Evolutionary conservation across 768 basidiomycete genomes (phyloP), one percentile per base, ranked within the genome.

Genomic region (Phanerochaete carnosa): DNA sequence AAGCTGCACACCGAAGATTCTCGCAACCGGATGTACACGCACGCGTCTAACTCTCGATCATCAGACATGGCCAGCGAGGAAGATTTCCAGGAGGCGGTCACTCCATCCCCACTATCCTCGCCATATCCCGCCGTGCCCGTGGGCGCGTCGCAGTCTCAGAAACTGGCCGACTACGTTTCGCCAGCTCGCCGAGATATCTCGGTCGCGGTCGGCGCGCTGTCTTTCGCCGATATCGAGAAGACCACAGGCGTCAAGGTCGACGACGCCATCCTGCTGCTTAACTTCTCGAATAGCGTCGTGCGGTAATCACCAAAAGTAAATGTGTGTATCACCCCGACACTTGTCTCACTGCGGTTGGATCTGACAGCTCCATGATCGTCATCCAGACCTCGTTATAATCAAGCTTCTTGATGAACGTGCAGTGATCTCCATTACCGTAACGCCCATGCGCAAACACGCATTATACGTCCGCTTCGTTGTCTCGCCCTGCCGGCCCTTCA

Each of bases 71-170:
- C 76, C 51, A 89, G 87, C 68, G 74, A 73, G 53, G 89, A 91
- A 54, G 88, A 90, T 57, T 83, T 80, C 63, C 85, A 87, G 60
- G 89, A 91, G 68, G 87, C 86, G 12, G 84, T 90, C 26, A 90
- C 89, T 0, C 89, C 89, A 15, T 84, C 85, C 2, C 85, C 88
- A 19, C 82, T 81, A 43, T 75, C 79, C 32, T 78, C 79, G 28
- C 76, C 77, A 9, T 84, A 83, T 5, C 86, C 88, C 19, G 81
- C 81, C 32, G 73, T 77, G 11, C 66, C 69, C n/a, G 73, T 73
- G 47, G n/a, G n/a, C 13, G 12, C 54, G 7, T 29, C 57, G 75
- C 67, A 50, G 45, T 61, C 57, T 11, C 64, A 55, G 29, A 70
- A 61, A 45, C 25, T 39, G 37, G 35, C 29, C 35, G 61, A 60